A percentile compares a stretch with the other conserved stretches of the same genome.
Evolutionary conservation across 805 yeast genomes (phyloP).

Genomic region (Ogataea saltuana): DNA sequence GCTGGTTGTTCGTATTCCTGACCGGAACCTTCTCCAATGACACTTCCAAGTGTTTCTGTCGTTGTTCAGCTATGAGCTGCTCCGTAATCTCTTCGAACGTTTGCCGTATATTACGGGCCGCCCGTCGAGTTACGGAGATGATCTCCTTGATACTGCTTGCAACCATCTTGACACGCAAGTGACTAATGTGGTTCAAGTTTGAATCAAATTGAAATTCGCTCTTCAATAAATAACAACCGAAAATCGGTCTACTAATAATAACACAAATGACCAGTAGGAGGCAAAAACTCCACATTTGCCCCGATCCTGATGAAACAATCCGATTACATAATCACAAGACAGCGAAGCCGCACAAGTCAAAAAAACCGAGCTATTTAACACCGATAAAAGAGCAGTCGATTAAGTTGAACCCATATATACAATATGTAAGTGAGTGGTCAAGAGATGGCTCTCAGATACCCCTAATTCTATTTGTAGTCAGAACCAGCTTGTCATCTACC

Average conservation of each 20-base stretch:
- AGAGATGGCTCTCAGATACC: constrained; percentile 25
- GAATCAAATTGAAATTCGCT: background rate
- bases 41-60: constrained; percentile 34
- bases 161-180: constrained; percentile 27
- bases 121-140: constrained; percentile 45
- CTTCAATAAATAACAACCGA: too few species aligned
- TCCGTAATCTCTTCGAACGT: constrained; percentile 50
- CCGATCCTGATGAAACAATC: background rate
- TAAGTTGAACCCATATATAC: background rate
- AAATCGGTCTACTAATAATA: too few species aligned
- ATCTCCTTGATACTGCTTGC: constrained; percentile 43
- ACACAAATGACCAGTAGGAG: background rate
- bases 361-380: background rate
- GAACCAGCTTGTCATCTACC: constrained; percentile 70
- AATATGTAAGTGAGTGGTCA: background rate
- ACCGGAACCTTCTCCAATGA: constrained; percentile 43
- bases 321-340: constrained; percentile 1
- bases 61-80: constrained; percentile 30
- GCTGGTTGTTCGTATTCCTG: constrained; percentile 25
- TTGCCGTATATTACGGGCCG: constrained; percentile 48
- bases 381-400: background rate
- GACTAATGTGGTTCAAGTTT: background rate
- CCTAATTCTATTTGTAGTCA: constrained; percentile 35
- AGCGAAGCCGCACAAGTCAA: too few species aligned
- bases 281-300: background rate